Percentiles rank a stretch among this genome's conserved stretches.
Conservation (phyloP, 2,329 filamentous ascomycete genomes). For the Ophiostoma populinum region DNA sequence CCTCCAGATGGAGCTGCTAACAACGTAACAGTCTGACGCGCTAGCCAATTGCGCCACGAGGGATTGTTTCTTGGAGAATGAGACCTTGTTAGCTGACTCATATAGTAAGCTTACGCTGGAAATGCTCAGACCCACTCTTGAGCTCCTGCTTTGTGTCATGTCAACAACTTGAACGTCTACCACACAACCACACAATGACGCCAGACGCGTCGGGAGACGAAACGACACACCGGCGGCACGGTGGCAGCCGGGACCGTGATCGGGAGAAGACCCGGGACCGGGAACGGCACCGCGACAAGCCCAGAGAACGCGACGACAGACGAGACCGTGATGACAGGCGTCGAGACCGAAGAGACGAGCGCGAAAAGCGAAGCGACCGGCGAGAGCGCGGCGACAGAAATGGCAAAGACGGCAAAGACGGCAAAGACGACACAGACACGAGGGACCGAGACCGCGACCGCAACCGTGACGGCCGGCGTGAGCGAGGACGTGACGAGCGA, state of each 20-base stretch:
- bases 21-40: constrained; percentile 8
- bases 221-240: constrained; percentile 6
- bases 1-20: constrained; percentile 1
- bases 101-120: background rate
- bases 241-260: constrained; percentile 11
- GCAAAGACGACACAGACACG: background rate
- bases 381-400: constrained; percentile 3
- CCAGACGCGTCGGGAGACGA: background rate
- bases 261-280: too few relatives aligned
- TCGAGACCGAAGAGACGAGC: background rate
- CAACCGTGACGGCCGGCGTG: background rate
- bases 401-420: constrained; percentile 4
- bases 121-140: too few relatives aligned
- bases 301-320: constrained; percentile 6
- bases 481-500: background rate
- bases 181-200: background rate
- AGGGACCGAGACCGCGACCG: constrained; percentile 1
- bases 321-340: too few relatives aligned
- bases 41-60: constrained; percentile 9
- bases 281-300: constrained; percentile 12
- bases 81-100: too few relatives aligned
- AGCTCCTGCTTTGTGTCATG: too few relatives aligned
- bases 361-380: constrained; percentile 1
- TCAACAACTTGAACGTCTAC: background rate
- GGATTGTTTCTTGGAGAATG: constrained; percentile 3